These are phyloP conservation scores for Aspergillus sp. DNA, from an alignment of 2,329 filamentous ascomycete genomes.

Conservation along the genomic window DNA sequence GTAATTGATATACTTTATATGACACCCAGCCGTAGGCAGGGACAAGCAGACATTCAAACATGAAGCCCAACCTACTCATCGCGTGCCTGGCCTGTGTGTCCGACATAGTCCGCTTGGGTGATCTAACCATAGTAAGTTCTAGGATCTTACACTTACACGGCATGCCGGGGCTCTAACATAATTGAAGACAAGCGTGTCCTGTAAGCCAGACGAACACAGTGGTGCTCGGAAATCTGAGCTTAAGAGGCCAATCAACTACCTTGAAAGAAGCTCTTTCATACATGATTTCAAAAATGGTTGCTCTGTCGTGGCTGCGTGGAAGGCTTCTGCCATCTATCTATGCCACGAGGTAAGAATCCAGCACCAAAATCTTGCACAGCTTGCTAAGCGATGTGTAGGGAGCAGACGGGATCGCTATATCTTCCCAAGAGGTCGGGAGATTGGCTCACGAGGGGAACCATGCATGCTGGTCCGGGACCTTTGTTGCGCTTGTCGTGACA, in stretches of 20 bases:
- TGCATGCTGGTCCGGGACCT: neutral
- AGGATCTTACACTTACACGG: neutral
- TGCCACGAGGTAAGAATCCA: neutral
- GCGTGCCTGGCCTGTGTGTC: neutral
- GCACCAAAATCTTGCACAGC: neutral
- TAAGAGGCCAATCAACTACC: neutral
- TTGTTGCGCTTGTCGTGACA: neutral
- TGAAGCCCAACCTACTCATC: neutral
- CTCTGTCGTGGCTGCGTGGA: conserved; percentile 1
- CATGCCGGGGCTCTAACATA: neutral
- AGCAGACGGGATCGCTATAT: neutral
- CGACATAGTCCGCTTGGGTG: neutral
- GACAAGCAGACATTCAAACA: neutral
- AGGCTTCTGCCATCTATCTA: neutral
- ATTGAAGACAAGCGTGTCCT: neutral
- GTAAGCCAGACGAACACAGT: neutral
- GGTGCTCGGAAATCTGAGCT: neutral
- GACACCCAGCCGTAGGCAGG: neutral
- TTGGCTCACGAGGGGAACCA: neutral
- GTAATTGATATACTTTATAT: neutral
- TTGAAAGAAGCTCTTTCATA: neutral
- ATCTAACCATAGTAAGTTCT: neutral
- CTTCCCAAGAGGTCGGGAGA: neutral
- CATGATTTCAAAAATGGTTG: neutral
- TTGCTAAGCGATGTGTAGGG: neutral